These are phyloP conservation scores for Solanum pinnatisectum DNA, from an alignment of 257 asterid species.

Conservation along the genomic window DNA sequence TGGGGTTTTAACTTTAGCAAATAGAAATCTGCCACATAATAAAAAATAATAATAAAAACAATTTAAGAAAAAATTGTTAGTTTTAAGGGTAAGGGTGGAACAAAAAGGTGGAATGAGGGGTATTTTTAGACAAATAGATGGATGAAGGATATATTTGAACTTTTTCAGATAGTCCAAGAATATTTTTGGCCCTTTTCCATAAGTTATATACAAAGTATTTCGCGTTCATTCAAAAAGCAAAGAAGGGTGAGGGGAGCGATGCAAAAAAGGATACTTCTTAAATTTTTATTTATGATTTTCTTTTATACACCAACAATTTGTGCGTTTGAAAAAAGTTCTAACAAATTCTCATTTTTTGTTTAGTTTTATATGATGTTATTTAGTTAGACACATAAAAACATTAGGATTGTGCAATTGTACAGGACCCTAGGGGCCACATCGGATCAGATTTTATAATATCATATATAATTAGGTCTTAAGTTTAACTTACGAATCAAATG, in stretches of 20 bases:
- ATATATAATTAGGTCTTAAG: background rate
- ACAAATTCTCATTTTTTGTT: background rate
- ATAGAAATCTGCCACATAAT: no score
- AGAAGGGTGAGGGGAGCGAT: background rate
- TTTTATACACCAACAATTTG: background rate
- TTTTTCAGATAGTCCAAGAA: no score
- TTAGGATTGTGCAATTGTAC: background rate
- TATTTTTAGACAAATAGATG: no score
- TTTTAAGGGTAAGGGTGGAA: no score
- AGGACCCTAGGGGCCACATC: background rate
- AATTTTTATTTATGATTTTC: background rate
- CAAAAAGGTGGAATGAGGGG: no score
- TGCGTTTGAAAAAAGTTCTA: background rate
- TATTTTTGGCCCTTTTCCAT: no score
- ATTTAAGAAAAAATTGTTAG: no score
- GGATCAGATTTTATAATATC: background rate
- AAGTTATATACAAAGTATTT: background rate
- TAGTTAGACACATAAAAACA: background rate
- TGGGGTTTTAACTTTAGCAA: no score
- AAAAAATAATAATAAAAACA: no score
- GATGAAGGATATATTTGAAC: no score
- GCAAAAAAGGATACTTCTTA: background rate
- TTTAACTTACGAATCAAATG: accelerated
- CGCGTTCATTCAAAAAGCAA: accelerated
- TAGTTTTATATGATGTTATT: background rate